Conservation (phyloP, 768 basidiomycete species). For the Calocybe indica region DNA sequence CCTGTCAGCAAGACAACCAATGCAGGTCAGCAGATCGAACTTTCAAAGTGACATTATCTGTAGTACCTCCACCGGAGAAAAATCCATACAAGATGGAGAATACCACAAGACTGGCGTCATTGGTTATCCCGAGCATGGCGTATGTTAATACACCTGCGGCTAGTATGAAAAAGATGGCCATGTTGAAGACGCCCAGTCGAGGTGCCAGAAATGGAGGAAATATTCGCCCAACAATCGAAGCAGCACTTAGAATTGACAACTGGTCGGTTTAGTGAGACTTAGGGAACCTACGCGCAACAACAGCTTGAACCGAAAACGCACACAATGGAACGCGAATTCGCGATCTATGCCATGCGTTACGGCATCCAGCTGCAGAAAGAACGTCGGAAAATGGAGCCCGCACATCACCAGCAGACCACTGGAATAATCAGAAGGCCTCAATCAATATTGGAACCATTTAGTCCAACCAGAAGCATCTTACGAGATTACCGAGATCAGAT, state of each 20-base stretch:
- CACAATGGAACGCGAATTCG: slow-evolving; percentile 36
- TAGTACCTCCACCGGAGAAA: slow-evolving; percentile 15
- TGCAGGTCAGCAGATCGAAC: too few species aligned
- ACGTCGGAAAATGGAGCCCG: slow-evolving; percentile 24
- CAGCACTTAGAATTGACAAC: slow-evolving; percentile 24
- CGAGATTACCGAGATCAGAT: slow-evolving; percentile 4
- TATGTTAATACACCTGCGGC: slow-evolving; percentile 18
- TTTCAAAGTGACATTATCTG: too few species aligned
- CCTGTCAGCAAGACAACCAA: too few species aligned
- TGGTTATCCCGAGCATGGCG: slow-evolving; percentile 21
- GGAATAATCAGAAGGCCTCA: background rate
- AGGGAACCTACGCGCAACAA: background rate
- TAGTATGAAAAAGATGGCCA: slow-evolving; percentile 16
- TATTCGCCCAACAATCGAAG: slow-evolving; percentile 15
- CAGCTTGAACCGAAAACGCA: slow-evolving; percentile 10
- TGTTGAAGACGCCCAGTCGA: slow-evolving; percentile 20
- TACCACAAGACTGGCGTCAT: slow-evolving; percentile 17
- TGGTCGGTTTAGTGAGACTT: background rate
- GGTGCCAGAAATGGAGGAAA: slow-evolving; percentile 22
- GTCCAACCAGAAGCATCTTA: background rate
- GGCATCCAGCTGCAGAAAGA: slow-evolving; percentile 33
- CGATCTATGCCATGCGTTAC: slow-evolving; percentile 18
- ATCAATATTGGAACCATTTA: background rate
- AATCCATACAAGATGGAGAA: slow-evolving; percentile 32
- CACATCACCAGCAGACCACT: background rate